Conservation (phyloP, 371 early-diverging fungal species). For the Nematocida displodere region DNA sequence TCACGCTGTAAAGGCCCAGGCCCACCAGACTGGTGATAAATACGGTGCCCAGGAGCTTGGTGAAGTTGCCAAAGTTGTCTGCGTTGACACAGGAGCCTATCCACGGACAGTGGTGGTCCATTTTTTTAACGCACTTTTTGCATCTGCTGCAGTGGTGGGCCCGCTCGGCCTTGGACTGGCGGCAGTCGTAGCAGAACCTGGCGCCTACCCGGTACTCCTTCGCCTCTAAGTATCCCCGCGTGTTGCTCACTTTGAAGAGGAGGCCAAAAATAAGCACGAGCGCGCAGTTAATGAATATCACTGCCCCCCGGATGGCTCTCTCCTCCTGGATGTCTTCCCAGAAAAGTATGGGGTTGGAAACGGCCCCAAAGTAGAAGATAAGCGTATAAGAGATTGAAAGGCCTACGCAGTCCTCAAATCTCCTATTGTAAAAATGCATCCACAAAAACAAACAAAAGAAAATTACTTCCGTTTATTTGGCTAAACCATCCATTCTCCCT, state of each 20-base stretch:
- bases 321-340: conserved; percentile 15
- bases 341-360: neutral
- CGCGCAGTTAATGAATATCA: neutral
- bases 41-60: conserved; percentile 60
- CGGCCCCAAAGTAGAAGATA: conserved; percentile 25
- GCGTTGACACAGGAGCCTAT: conserved; percentile 86
- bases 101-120: conserved; percentile 98
- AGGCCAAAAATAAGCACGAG: neutral
- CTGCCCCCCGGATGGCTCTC: neutral
- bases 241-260: conserved; percentile 29
- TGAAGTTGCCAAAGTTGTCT: conserved; percentile 67
- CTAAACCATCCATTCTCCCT: neutral
- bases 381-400: conserved; percentile 1
- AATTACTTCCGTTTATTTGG: neutral
- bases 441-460: conserved; percentile 32
- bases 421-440: conserved; percentile 44
- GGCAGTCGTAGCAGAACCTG: conserved; percentile 66
- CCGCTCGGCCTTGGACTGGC: conserved; percentile 76
- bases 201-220: conserved; percentile 33
- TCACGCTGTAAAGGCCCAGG: conserved; percentile 3
- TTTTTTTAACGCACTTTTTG: conserved; percentile 85
- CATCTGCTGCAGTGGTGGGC: conserved; percentile 93
- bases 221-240: conserved; percentile 35
- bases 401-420: conserved; percentile 25
- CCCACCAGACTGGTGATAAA: neutral